Evolutionary conservation across 2,329 filamentous ascomycete genomes (phyloP).

Genomic region (Waltergamsia citrina): DNA sequence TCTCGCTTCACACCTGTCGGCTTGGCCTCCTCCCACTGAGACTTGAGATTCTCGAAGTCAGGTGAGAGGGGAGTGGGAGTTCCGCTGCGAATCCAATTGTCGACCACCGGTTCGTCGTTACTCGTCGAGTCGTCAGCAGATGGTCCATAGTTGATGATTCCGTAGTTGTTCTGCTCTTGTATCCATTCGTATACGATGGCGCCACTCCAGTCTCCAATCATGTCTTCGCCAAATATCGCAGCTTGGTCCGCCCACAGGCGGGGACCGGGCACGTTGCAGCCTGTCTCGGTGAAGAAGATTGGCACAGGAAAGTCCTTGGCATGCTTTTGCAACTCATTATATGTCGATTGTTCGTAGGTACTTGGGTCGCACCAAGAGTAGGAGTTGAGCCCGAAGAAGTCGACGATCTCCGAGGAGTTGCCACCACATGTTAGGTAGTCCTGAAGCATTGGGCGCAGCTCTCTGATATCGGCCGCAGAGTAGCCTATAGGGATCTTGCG

Average conservation of each 20-base stretch:
- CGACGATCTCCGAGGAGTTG: conserved; percentile 59
- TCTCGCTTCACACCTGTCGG: conserved; percentile 59
- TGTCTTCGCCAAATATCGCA: conserved; percentile 65
- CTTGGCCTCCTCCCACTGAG: conserved; percentile 63
- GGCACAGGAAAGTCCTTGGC: conserved; percentile 68
- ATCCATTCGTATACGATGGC: conserved; percentile 89
- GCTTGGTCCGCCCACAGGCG: conserved; percentile 63
- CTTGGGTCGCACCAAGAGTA: conserved; percentile 69
- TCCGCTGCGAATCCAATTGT: conserved; percentile 61
- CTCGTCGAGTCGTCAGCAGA: conserved; percentile 38
- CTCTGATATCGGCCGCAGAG: conserved; percentile 74
- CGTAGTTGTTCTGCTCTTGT: conserved; percentile 74
- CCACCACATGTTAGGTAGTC: conserved; percentile 71
- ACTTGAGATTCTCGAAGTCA: conserved; percentile 70
- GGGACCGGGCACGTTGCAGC: conserved; percentile 60
- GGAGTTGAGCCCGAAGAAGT: conserved; percentile 81
- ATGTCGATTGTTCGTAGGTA: conserved; percentile 55
- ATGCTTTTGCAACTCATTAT: conserved; percentile 56
- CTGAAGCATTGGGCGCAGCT: conserved; percentile 51
- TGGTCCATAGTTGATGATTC: conserved; percentile 66
- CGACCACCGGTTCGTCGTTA: conserved; percentile 46
- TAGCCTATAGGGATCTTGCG: conserved; percentile 79
- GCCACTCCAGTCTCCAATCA: conserved; percentile 63
- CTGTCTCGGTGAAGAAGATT: conserved; percentile 84
- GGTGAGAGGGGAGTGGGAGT: conserved; percentile 64